A percentile compares a stretch with the other conserved stretches of the same genome.
Evolutionary conservation across 2,329 filamentous ascomycete genomes (phyloP).

Genomic region (Trichoderma breve): DNA sequence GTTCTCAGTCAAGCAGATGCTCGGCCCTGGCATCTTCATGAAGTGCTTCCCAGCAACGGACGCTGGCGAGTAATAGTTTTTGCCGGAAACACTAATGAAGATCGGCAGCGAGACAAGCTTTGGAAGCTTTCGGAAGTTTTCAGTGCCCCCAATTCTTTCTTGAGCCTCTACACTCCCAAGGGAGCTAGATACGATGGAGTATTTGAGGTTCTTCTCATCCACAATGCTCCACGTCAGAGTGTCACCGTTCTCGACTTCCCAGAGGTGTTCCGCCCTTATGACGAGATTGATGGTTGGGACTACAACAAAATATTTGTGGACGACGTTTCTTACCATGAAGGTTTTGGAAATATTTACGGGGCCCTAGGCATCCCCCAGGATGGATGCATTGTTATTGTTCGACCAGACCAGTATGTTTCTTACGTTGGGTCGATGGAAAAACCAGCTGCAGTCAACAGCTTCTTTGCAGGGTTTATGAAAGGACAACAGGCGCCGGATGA

Average conservation of each 20-base stretch:
- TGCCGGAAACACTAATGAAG: neutral
- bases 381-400: neutral
- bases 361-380: neutral
- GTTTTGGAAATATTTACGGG: neutral
- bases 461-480: neutral
- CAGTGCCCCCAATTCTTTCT: neutral
- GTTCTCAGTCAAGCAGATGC: neutral
- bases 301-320: constrained; percentile 6
- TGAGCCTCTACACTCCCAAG: neutral
- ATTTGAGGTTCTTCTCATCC: neutral
- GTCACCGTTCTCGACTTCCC: neutral
- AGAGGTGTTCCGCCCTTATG: neutral
- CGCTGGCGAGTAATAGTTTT: neutral
- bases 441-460: neutral
- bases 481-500: neutral
- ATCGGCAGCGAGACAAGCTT: neutral
- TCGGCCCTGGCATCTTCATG: neutral
- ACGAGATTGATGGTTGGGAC: neutral
- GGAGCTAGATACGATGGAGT: neutral
- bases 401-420: neutral
- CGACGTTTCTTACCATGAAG: neutral
- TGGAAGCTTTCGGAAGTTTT: neutral
- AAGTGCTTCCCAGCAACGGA: neutral
- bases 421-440: neutral
- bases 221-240: neutral